Conservation (phyloP, 2,329 filamentous ascomycete species). For the Aspergillus fijiensis region DNA sequence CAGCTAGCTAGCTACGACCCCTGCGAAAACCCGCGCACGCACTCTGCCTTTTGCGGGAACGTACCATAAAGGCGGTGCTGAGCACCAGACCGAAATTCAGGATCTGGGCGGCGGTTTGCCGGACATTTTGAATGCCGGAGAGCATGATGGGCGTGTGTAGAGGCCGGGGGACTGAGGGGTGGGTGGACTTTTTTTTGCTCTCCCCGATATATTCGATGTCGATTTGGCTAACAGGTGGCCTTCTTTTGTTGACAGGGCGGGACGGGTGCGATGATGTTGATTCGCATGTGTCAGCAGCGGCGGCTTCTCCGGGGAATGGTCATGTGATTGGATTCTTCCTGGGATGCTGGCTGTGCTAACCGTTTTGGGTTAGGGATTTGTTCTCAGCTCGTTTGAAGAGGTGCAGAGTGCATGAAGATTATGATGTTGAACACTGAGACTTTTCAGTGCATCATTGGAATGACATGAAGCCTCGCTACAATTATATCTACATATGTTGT, state of each 20-base stretch:
- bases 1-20: not conserved
- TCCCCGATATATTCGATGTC: not conserved
- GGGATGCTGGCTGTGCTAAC: not conserved
- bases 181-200: not conserved
- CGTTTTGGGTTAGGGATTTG: not conserved
- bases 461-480: no score
- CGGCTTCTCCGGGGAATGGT: not conserved
- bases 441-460: no score
- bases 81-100: conserved; percentile 90
- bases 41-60: not conserved
- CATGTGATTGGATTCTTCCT: not conserved
- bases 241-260: not conserved
- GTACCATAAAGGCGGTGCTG: conserved; percentile 82
- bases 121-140: conserved; percentile 64
- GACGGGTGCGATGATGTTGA: not conserved
- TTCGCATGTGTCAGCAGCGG: not conserved
- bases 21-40: not conserved
- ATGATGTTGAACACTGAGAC: no score
- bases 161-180: not conserved
- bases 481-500: no score
- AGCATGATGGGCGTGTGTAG: conserved; percentile 56
- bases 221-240: not conserved
- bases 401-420: no score
- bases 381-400: no score
- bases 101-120: conserved; percentile 76